Conservation (phyloP, 768 basidiomycete genomes). For the Phaeotremella fagi region DNA sequence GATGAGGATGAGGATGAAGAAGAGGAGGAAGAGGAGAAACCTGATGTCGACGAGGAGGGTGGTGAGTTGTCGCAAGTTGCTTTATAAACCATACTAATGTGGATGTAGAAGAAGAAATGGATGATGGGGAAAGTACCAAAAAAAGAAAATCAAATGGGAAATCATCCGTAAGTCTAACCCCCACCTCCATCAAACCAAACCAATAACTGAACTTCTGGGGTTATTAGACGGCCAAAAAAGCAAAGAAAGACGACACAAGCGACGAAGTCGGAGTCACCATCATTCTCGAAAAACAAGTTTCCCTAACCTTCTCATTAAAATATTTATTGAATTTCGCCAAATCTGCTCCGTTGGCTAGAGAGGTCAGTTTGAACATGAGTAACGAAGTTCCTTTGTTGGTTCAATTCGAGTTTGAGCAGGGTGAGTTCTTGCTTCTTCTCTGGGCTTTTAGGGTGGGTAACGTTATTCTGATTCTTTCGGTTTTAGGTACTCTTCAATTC, state of each 20-base stretch:
- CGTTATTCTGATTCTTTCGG: background rate
- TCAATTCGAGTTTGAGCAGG: slow-evolving; percentile 82
- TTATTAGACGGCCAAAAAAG: slow-evolving; percentile 41
- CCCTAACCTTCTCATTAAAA: slow-evolving; percentile 90
- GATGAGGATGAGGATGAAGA: slow-evolving; percentile 43
- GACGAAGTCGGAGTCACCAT: slow-evolving; percentile 57
- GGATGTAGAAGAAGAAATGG: slow-evolving; percentile 46
- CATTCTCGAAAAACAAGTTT: slow-evolving; percentile 82
- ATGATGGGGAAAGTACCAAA: slow-evolving; percentile 46
- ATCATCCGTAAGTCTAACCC: slow-evolving; percentile 29
- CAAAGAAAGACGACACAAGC: slow-evolving; percentile 26
- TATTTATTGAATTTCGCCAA: slow-evolving; percentile 97
- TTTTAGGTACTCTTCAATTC: slow-evolving; percentile 67
- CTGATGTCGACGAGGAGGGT: slow-evolving; percentile 45
- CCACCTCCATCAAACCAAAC: background rate
- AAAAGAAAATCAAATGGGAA: slow-evolving; percentile 46
- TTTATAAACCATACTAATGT: slow-evolving; percentile 6
- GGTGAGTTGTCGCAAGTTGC: slow-evolving; percentile 29
- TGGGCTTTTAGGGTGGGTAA: background rate
- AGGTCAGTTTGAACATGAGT: slow-evolving; percentile 80
- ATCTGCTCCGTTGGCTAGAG: slow-evolving; percentile 66
- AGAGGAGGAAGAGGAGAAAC: slow-evolving; percentile 53
- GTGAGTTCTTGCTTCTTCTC: background rate
- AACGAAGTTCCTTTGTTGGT: slow-evolving; percentile 87
- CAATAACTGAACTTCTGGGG: background rate